Base-by-base conservation (phyloP, 495 filamentous ascomycete species). In the Hyaloscypha variabilis region DNA sequence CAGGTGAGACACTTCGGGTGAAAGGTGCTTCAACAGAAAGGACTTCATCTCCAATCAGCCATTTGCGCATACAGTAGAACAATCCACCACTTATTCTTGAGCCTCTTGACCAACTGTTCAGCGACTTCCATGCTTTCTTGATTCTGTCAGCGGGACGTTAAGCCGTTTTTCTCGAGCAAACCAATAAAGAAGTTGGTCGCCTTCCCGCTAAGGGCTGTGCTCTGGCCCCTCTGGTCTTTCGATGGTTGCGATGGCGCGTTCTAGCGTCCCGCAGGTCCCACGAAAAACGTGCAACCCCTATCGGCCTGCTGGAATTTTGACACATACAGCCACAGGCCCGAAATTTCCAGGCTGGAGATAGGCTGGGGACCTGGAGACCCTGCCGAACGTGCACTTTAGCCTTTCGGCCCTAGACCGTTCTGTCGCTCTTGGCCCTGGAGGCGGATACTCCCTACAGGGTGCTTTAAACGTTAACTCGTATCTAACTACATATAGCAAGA, bases 211-310 rank as follows among this genome's bases (percentile, higher is more conserved):
- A 5, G n/a, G 23, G 14, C 25, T 55, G 39, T 46, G 39, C 39
- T 63, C 30, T 50, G 61, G 61, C 31, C 61, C 19, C n/a, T n/a
- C n/a, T n/a, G n/a, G n/a, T n/a, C n/a, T n/a, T n/a, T n/a, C n/a
- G n/a, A n/a, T n/a, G n/a, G n/a, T 26, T 61, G 31, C 31, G 10
- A 34, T 64, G 55, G 62, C 49, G 34, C 29, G 24, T 64, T 60
- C 63, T 65, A 65, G 54, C 26, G 8, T 52, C 28, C 31, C 19
- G 19, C 49, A 8, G 28, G 56, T 2, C 42, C 63, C 39, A 19
- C 39, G 28, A 14, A 57, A n/a, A 64, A 64, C 62, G 62, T 58
- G 62, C 53, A 8, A 58, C 55, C 55, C 54, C 55, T 58, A 54
- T 62, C 60, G 50, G 3, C 17, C 14, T 62, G 30, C 31, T 63